Base-by-base conservation (phyloP, 2,329 filamentous ascomycete species). In the Orbilia oligospora region DNA sequence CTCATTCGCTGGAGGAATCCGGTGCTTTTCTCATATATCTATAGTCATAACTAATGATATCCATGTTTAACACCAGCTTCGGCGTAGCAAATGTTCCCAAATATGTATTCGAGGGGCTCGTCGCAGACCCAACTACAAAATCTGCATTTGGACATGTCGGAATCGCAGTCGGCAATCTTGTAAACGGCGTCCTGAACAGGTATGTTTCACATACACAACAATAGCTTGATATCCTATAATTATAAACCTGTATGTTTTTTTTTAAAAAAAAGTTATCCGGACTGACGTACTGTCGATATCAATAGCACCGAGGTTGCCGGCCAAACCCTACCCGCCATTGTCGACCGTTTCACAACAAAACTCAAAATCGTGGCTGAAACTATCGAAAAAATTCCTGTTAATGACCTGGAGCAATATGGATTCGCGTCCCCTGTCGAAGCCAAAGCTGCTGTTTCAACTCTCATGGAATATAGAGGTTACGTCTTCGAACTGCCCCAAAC, bases 321-420 rank as follows among this genome's bases (percentile, higher is more conserved):
- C 5, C 44, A 71, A 18, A 53, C 46, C 14, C 36, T 71, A 12
- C 10, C 20, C n/a, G 9, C 27, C 12, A 10, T 65, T 5, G 58
- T 51, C 5, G 44, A 36, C 10, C 56, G 33, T 8, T 46, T 71
- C 20, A 51, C 44, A 6, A 36, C 33, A 20, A 65, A 71, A 38
- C 48, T 71, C 8, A 61, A 41, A 30, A 58, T 55, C 30, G 46
- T 48, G 0, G 69, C 48, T 5, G 48, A n/a, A 22, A 65, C n/a
- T n/a, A n/a, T 71, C 14, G 12, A 38, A 8, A 10, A 4, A 20
- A 33, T 30, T 4, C 64, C 33, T 9, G 30, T 58, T 6, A 33
- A 65, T 6, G 36, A 20, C 10, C 5, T 71, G 6, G 36, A 16
- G n/a, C 1, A 48, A 18, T 44, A 61, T 1, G 20, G 46, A 1